Conservation (phyloP, 352 stramenopile genomes). For the Phytophthora pseudosyringae region DNA sequence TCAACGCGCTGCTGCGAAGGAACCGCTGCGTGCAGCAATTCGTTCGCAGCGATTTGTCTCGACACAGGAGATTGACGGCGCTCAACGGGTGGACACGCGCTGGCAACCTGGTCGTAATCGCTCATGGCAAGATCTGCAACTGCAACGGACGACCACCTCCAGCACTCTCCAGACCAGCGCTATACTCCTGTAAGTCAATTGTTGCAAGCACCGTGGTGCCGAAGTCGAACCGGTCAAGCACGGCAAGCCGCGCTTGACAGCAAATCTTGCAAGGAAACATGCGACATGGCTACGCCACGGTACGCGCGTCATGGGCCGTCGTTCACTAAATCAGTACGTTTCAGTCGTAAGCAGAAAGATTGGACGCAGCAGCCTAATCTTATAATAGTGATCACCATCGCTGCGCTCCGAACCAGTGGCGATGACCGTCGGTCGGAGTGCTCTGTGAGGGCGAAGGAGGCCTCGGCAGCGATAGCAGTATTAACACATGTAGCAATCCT, state of each 20-base stretch:
- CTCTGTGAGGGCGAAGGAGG: too few relatives aligned
- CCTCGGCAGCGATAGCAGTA: neutral
- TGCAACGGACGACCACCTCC: neutral
- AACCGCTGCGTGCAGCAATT: slow-evolving; percentile 24
- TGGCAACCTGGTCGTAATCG: too few relatives aligned
- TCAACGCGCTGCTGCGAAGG: slow-evolving; percentile 13
- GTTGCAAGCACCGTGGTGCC: neutral
- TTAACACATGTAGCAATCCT: neutral
- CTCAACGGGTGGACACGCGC: neutral
- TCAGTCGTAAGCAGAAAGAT: slow-evolving; percentile 9
- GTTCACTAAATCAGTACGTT: neutral
- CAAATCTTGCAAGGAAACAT: too few relatives aligned
- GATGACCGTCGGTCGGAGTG: too few relatives aligned
- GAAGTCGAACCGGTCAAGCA: neutral
- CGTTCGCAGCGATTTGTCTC: slow-evolving; percentile 16
- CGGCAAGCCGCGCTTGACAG: too few relatives aligned
- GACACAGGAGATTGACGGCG: slow-evolving; percentile 4
- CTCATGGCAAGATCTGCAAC: too few relatives aligned
- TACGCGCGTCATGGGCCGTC: neutral
- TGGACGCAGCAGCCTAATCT: neutral
- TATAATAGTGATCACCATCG: too few relatives aligned
- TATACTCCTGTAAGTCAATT: neutral
- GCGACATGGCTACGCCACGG: slow-evolving; percentile 12
- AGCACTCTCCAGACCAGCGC: too few relatives aligned
- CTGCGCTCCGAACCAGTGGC: too few relatives aligned